A percentile compares a stretch with the other conserved stretches of the same genome.
Conservation (phyloP, 2,329 filamentous ascomycete genomes). For the Apiospora marii region DNA sequence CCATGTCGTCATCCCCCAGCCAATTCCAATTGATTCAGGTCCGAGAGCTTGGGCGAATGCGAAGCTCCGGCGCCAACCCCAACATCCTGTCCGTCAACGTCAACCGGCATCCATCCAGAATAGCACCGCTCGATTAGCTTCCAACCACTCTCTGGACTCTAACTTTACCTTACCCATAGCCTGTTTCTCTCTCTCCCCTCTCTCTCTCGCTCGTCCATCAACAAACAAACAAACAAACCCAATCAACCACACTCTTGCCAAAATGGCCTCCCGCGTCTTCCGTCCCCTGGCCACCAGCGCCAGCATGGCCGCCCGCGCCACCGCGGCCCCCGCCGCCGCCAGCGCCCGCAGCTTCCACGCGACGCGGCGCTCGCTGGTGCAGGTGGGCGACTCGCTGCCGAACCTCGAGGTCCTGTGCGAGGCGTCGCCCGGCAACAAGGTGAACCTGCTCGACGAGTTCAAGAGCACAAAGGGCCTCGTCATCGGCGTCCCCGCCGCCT, state of each 20-base stretch:
- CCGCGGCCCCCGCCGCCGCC: neutral
- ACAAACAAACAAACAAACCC: neutral
- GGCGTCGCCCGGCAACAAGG: constrained; percentile 88
- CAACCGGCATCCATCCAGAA: neutral
- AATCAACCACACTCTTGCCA: neutral
- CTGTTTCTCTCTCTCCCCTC: too few relatives aligned
- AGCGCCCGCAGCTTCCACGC: constrained; percentile 65
- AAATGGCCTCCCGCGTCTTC: constrained; percentile 10
- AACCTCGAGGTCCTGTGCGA: constrained; percentile 80
- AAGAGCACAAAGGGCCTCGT: constrained; percentile 76
- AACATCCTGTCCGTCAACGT: neutral
- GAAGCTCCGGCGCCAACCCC: neutral
- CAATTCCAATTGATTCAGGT: constrained; percentile 6
- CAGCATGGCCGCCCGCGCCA: neutral
- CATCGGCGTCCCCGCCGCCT: constrained; percentile 84
- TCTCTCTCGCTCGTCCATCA: neutral
- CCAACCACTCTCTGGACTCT: neutral
- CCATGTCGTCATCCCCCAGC: constrained; percentile 11
- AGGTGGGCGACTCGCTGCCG: constrained; percentile 82
- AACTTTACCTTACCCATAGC: neutral
- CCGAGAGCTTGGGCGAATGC: neutral
- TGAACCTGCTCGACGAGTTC: constrained; percentile 84
- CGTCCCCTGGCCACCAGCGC: constrained; percentile 3
- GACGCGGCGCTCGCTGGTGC: constrained; percentile 69
- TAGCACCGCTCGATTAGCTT: neutral